Evolutionary conservation across 495 filamentous ascomycete genomes (phyloP), one percentile per base, ranked within the genome.

Genomic region (Lophiotrema nucula): DNA sequence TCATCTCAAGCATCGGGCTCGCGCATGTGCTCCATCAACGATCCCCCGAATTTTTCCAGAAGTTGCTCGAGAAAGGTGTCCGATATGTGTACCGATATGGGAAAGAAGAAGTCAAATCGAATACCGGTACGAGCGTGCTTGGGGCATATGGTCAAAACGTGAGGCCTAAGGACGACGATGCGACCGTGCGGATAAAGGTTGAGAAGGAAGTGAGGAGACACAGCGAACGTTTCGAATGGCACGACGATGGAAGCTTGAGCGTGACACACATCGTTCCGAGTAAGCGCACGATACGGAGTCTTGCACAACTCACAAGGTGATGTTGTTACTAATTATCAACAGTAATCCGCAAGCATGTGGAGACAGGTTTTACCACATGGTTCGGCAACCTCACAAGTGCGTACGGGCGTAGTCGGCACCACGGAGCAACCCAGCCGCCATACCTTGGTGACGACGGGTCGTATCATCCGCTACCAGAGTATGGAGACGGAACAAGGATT

Each of bases 301-400:
- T n/a, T n/a, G n/a, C n/a, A n/a, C n/a, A n/a, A n/a, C n/a, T n/a
- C n/a, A n/a, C n/a, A n/a, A n/a, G n/a, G n/a, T n/a, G n/a, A n/a
- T n/a, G n/a, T n/a, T n/a, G n/a, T n/a, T n/a, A n/a, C 11, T 2
- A 47, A 18, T 4, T 15, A 37, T 33, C 6, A 10, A 33, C 4
- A 68, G 66, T 66, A 19, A 68, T 64, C 12, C 46, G 66, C 27
- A 68, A 55, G 21, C 63, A 68, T 19, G 23, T 56, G 12, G 54
- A 62, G 21, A 63, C 58, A 10, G 59, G 63, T 4, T 22, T 64
- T 19, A 50, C 63, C 1, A 66, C 63, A 1, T 68, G 58, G 63
- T 68, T 68, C n/a, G 66, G 66, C n/a, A 66, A 68, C 37, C 42
- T 68, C 6, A 64, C 63, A 0, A 64, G 63, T 33, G 63, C 56